Conservation (phyloP, 441 rosid genomes). For the Hura crepitans region DNA sequence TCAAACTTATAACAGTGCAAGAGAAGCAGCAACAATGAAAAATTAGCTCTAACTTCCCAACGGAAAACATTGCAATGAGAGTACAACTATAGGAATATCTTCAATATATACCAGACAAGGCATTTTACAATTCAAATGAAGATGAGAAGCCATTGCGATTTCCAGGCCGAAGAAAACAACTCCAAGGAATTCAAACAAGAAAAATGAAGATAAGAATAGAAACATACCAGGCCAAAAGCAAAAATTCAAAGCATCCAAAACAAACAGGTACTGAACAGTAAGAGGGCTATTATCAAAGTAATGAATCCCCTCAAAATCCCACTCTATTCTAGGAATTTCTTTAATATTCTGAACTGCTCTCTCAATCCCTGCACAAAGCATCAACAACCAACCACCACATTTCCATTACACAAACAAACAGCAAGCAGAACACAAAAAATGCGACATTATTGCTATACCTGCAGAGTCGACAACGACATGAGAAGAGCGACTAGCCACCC, state of each 20-base stretch:
- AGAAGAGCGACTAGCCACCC: conserved; percentile 56
- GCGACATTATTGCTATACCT: conserved; percentile 25
- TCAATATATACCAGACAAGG: too few relatives aligned
- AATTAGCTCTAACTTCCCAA: background rate
- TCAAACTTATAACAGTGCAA: background rate
- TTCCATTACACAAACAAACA: background rate
- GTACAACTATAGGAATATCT: too few relatives aligned
- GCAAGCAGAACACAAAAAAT: background rate
- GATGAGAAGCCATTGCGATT: too few relatives aligned
- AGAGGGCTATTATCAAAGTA: conserved; percentile 63
- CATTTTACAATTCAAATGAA: too few relatives aligned
- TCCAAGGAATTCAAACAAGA: background rate
- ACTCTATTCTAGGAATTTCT: conserved; percentile 59
- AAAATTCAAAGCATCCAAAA: conserved; percentile 71
- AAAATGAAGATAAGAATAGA: background rate
- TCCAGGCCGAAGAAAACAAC: background rate
- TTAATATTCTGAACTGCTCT: conserved; percentile 45
- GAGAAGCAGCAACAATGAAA: background rate
- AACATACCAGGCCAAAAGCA: conserved; percentile 78
- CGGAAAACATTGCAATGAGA: background rate
- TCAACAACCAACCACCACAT: background rate
- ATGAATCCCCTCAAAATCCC: conserved; percentile 85
- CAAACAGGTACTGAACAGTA: conserved; percentile 70
- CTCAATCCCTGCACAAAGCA: conserved; percentile 48
- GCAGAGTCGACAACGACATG: conserved; percentile 53